Base-by-base conservation (phyloP, 108 stramenopile genomes). In the Stephanodiscus minutulus region DNA sequence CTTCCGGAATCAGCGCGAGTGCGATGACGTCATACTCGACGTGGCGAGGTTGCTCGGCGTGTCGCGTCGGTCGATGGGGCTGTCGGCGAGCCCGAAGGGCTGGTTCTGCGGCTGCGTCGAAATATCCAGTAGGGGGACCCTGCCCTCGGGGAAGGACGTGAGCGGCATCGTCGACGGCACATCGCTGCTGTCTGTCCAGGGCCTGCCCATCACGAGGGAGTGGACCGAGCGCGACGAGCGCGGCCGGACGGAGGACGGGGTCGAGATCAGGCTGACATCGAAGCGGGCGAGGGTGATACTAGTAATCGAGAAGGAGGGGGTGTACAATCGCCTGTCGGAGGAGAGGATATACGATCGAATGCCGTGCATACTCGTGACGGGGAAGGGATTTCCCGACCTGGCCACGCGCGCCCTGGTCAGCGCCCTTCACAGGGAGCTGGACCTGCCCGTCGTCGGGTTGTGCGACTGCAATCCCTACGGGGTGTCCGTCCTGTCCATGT, bases 261-360 rank as follows among this genome's bases (percentile, higher is more conserved):
- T 74, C 5, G 66, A 77, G 46, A 77, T 77, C 55, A 44, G 35
- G 15, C 63, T 77, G 2, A 44, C 28, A 0, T 79, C 82, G 4
- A 73, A 71, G 63, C 73, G 79, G 69, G 91, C 91, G 4, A 74
- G 69, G 59, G 85, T 73, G 75, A 96, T 99, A 63, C 76, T 99
- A 10, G 89, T 99, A 46, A 89, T 99, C 56, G 98, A 99, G 77
- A 99, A 99, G 70, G 98, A 99, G 71, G 98, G 97, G 11, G 87
- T 97, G 15, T 99, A 97, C 84, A 97, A 85, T 66, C 90, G 98
- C 20, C 81, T 99, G 46, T 83, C 91, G 7, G 92, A 97, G 72
- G 97, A 98, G 79, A 82, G 94, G 56, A 91, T 98, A 72, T 98
- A 91, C 81, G 86, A 96, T 67, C 74, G 72, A 39, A 61, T 85